Percentiles rank a stretch among this genome's conserved stretches.
These are phyloP conservation scores for Fusarium torulosum DNA, from an alignment of 2,329 filamentous ascomycete genomes.

Conservation along the genomic window DNA sequence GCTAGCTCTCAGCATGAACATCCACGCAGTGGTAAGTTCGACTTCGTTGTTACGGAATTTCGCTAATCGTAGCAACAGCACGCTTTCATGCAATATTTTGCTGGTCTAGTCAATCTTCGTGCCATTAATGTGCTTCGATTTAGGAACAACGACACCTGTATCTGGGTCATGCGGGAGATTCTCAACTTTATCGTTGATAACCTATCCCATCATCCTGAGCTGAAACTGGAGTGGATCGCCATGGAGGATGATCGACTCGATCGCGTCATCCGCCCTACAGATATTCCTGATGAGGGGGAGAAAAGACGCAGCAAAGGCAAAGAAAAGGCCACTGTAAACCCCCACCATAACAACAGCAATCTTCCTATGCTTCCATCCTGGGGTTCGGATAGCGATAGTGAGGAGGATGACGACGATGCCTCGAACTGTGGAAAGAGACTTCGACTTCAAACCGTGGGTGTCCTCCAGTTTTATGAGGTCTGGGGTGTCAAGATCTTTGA, in stretches of 20 bases:
- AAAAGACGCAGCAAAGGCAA: constrained; percentile 54
- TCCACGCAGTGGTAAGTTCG: constrained; percentile 65
- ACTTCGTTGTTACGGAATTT: not conserved
- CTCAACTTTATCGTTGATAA: constrained; percentile 70
- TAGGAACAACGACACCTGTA: constrained; percentile 67
- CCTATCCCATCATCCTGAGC: constrained; percentile 65
- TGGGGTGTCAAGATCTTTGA: constrained; percentile 68
- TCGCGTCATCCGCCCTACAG: constrained; percentile 59
- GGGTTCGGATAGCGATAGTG: constrained; percentile 53
- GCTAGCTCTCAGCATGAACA: constrained; percentile 67
- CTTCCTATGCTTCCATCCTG: constrained; percentile 50
- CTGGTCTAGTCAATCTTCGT: constrained; percentile 61
- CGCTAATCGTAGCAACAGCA: constrained; percentile 58
- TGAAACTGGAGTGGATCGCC: constrained; percentile 70
- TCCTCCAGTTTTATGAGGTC: constrained; percentile 56
- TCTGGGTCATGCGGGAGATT: constrained; percentile 68
- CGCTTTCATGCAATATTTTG: constrained; percentile 66
- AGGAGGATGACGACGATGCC: constrained; percentile 50
- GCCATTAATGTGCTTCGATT: constrained; percentile 69
- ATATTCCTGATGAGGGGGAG: constrained; percentile 48
- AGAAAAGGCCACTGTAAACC: constrained; percentile 45
- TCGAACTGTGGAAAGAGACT: constrained; percentile 51
- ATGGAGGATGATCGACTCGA: constrained; percentile 65
- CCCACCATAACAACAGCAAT: constrained; percentile 30
- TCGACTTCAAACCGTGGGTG: constrained; percentile 54